phyloP scores from a whole-genome alignment of 2,329 filamentous ascomycete genomes.

The Scytalidium lignicola region DNA sequence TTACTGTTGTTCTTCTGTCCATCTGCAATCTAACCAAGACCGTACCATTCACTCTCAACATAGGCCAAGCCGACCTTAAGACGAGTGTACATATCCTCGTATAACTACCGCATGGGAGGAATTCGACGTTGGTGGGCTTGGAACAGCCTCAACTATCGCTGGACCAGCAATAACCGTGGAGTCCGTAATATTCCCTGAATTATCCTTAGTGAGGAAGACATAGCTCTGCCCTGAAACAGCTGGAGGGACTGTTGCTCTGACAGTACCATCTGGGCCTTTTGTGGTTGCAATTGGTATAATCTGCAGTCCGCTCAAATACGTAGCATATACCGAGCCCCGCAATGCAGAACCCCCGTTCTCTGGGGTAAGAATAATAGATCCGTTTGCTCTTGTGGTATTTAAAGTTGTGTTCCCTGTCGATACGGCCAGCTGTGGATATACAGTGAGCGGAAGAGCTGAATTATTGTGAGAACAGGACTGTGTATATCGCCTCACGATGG shows the following conservation, averaged over 20 bases:
- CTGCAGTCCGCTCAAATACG: conserved; percentile 27
- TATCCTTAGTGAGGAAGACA: conserved; percentile 34
- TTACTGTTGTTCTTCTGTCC: too few relatives aligned
- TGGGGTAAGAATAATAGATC: conserved; percentile 22
- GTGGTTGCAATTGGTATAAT: conserved; percentile 28
- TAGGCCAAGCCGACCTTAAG: too few relatives aligned
- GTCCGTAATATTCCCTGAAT: conserved; percentile 30
- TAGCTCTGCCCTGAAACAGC: conserved; percentile 34
- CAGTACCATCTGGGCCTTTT: conserved; percentile 15
- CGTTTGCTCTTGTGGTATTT: conserved; percentile 2
- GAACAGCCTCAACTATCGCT: conserved; percentile 29
- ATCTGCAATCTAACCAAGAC: too few relatives aligned
- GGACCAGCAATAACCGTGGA: conserved; percentile 34
- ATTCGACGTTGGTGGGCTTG: conserved; percentile 17
- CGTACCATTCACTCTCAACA: too few relatives aligned
- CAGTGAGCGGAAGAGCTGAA: conserved; percentile 51
- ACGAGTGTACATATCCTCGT: not conserved
- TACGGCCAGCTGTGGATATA: conserved; percentile 46
- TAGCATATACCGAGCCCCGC: conserved; percentile 25
- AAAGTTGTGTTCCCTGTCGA: conserved; percentile 16
- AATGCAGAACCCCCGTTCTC: conserved; percentile 14
- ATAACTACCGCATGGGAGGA: conserved; percentile 29
- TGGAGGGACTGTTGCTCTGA: conserved; percentile 25
- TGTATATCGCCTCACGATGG: conserved; percentile 59
- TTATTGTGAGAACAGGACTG: conserved; percentile 50